A percentile compares a stretch with the other conserved stretches of the same genome.
Evolutionary conservation across 1,284 basidiomycete species (phyloP).

Genomic region (Cryptococcus sp.): DNA sequence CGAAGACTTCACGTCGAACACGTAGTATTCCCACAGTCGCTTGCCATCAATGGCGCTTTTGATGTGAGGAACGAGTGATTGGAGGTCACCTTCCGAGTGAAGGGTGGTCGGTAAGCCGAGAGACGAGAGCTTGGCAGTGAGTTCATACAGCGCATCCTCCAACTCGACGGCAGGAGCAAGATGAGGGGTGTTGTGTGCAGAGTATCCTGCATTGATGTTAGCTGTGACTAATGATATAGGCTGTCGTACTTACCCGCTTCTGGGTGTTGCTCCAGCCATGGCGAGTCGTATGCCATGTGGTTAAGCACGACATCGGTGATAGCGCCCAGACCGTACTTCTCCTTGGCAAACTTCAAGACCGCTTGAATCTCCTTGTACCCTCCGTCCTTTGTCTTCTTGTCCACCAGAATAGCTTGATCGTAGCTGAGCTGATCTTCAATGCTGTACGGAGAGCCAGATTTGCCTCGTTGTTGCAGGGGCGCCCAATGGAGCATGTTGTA

Average conservation of each 20-base stretch:
- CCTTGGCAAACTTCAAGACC: conserved; percentile 68
- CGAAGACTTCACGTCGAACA: conserved; percentile 65
- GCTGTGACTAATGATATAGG: not conserved
- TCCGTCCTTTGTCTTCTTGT: conserved; percentile 60
- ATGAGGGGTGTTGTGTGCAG: conserved; percentile 84
- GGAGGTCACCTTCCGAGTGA: conserved; percentile 67
- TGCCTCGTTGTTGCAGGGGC: conserved; percentile 84
- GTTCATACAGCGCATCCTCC: conserved; percentile 77
- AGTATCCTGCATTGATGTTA: conserved; percentile 67
- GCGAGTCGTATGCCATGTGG: conserved; percentile 88
- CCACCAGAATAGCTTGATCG: conserved; percentile 70
- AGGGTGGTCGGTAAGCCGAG: conserved; percentile 73
- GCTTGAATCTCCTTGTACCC: conserved; percentile 55
- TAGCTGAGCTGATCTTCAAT: conserved; percentile 82
- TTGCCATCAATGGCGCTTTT: conserved; percentile 64
- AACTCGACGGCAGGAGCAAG: conserved; percentile 83
- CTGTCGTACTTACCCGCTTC: conserved; percentile 71
- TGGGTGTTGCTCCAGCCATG: conserved; percentile 88
- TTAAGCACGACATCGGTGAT: conserved; percentile 93
- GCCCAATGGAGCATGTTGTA: conserved; percentile 98
- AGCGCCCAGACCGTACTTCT: conserved; percentile 82
- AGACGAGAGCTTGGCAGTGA: conserved; percentile 67
- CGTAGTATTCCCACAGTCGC: conserved; percentile 89
- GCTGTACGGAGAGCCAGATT: conserved; percentile 86
- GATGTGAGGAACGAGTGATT: conserved; percentile 67